Percentiles rank a stretch among this genome's conserved stretches.
phyloP scores from a whole-genome alignment of 1,139 yeast genomes.

The Candida smagusa region DNA sequence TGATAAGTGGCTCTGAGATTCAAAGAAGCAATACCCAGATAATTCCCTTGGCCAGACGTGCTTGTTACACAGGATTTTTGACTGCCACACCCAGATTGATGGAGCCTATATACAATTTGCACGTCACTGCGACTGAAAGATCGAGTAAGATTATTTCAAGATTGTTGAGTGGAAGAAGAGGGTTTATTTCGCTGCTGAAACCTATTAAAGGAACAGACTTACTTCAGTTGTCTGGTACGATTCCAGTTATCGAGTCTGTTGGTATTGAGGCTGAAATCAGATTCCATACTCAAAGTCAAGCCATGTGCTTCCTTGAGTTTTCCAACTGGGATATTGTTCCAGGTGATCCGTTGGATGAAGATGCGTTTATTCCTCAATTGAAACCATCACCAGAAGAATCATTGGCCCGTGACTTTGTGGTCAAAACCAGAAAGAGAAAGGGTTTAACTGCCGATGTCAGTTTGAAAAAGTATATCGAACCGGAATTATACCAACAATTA shows the following conservation, averaged over 20 bases:
- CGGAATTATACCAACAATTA: constrained; percentile 52
- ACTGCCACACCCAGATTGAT: constrained; percentile 75
- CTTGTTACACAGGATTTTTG: constrained; percentile 78
- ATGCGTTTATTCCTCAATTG: constrained; percentile 61
- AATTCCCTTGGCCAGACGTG: constrained; percentile 78
- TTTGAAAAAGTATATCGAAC: constrained; percentile 66
- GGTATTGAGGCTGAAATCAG: constrained; percentile 88
- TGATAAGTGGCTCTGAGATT: constrained; percentile 44
- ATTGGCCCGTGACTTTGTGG: constrained; percentile 82
- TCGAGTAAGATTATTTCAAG: constrained; percentile 45
- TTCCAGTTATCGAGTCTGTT: constrained; percentile 88
- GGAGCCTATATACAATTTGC: constrained; percentile 78
- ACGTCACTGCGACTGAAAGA: constrained; percentile 52
- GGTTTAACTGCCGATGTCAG: constrained; percentile 81
- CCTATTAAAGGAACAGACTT: constrained; percentile 78
- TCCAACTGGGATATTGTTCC: constrained; percentile 78
- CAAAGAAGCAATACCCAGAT: constrained; percentile 68
- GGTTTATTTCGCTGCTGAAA: constrained; percentile 38
- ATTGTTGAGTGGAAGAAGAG: constrained; percentile 62
- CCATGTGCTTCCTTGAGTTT: constrained; percentile 65
- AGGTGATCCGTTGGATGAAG: constrained; percentile 83
- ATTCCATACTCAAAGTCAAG: constrained; percentile 74
- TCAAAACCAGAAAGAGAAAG: constrained; percentile 85
- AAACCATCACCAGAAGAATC: constrained; percentile 70
- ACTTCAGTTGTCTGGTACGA: constrained; percentile 54